A percentile compares a stretch with the other conserved stretches of the same genome.
Evolutionary conservation across 1,284 basidiomycete species (phyloP).

Genomic region (Ganoderma resinaceum): DNA sequence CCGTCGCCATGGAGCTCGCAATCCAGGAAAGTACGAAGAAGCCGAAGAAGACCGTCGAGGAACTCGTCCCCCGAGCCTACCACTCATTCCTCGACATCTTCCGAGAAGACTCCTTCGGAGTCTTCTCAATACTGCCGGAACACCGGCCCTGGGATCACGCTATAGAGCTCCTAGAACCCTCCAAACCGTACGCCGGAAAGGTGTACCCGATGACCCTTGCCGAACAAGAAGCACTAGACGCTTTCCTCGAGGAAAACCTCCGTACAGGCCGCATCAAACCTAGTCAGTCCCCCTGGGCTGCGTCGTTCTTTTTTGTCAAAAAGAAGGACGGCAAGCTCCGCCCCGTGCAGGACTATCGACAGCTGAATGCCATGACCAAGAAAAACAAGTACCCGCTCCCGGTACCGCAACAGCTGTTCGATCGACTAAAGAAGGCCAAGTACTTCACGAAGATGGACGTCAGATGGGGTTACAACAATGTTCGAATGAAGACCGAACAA

Average conservation of each 20-base stretch:
- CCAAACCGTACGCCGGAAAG: slow-evolving; percentile 7
- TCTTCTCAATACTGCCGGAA: background rate
- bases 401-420: slow-evolving; percentile 2
- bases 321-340: slow-evolving; percentile 48
- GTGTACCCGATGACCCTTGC: slow-evolving; percentile 14
- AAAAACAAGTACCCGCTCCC: slow-evolving; percentile 29
- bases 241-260: slow-evolving; percentile 43
- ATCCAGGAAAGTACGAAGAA: background rate
- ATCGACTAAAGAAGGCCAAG: slow-evolving; percentile 9
- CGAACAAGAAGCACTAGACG: slow-evolving; percentile 8
- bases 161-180: slow-evolving; percentile 8
- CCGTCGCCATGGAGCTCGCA: background rate
- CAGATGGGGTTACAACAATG: slow-evolving; percentile 14
- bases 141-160: slow-evolving; percentile 14
- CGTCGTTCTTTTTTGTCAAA: slow-evolving; percentile 47
- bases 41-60: background rate
- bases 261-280: slow-evolving; percentile 29
- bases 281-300: slow-evolving; percentile 36
- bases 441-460: slow-evolving; percentile 18
- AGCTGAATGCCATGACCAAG: slow-evolving; percentile 34
- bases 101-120: background rate
- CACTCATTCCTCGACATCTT: background rate
- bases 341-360: slow-evolving; percentile 39
- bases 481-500: slow-evolving; percentile 11
- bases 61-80: background rate